Base-by-base conservation (phyloP, 768 basidiomycete species). In the Boletus sp. region DNA sequence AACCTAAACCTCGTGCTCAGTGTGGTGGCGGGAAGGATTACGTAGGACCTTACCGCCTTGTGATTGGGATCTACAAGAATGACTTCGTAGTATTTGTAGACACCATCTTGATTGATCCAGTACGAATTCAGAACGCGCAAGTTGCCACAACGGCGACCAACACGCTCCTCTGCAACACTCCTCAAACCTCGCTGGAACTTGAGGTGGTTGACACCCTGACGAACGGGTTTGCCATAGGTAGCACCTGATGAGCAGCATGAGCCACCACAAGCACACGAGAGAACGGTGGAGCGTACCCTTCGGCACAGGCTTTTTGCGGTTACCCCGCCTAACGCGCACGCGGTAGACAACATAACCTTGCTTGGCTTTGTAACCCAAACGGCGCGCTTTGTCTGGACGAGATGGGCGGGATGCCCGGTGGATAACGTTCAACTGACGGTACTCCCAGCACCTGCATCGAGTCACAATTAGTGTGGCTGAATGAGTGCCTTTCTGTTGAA, bases 311-410 rank as follows among this genome's bases (percentile, higher is more conserved):
- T 94, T 97, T 83, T 99, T 99, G 79, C 97, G 87, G 85, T 98
- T 98, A 73, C 97, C 97, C 62, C 95, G 86, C 68, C 97, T 87
- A 63, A 99, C 96, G 64, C 97, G 92, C 67, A 99, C 80, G 69
- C 97, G 92, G 81, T 99, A 99, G 79, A 99, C 77, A 63, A 98
- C 89, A 73, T 94, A 99, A 68, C 97, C 97, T 78, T 99, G 97
- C 85, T 99, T 99, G 74, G 97, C 94, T 82, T 98, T 99, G 87
- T 98, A 99, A 48, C 97, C 97, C 60, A 99, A 81, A 64, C 95
- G 89, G 73, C 97, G 91, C 61, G 97, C 97, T 83, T 98, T 99
- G 82, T 99, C 97, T 54, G 97, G 97, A 71, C 97, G 91, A 47
- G 96, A 98, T 47, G 97, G 96, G 60, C 96, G 92, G 62, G 95